These are phyloP conservation scores for Aspergillus aculeatinus DNA, from an alignment of 2,329 filamentous ascomycete genomes.

Conservation along the genomic window DNA sequence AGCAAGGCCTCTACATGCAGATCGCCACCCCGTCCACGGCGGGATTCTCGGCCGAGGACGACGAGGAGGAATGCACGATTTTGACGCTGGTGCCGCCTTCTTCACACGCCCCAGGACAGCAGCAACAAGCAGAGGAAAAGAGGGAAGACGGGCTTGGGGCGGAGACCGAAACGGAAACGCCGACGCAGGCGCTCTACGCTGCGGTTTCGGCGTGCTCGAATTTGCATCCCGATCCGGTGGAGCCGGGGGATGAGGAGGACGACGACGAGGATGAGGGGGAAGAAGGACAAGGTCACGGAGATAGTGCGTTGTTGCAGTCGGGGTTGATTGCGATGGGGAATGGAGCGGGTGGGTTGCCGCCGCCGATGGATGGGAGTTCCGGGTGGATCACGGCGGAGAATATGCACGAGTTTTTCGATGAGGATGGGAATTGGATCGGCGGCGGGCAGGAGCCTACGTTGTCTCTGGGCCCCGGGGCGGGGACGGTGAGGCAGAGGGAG, in stretches of 20 bases:
- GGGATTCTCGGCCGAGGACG: slow-evolving; percentile 31
- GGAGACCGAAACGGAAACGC: slow-evolving; percentile 34
- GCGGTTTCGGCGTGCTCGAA: slow-evolving; percentile 51
- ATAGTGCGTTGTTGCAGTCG: slow-evolving; percentile 32
- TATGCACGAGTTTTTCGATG: slow-evolving; percentile 78
- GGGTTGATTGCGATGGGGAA: slow-evolving; percentile 39
- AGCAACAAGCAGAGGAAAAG: slow-evolving; percentile 8
- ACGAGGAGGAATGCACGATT: slow-evolving; percentile 44
- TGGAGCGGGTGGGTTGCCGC: slow-evolving; percentile 43
- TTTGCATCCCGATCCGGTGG: slow-evolving; percentile 47
- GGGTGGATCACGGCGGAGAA: slow-evolving; percentile 81
- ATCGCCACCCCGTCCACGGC: slow-evolving; percentile 32
- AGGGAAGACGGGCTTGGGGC: too few relatives aligned
- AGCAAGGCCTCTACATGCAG: slow-evolving; percentile 50
- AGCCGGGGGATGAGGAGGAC: slow-evolving; percentile 37
- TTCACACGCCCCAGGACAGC: slow-evolving; percentile 16
- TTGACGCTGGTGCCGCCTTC: slow-evolving; percentile 43
- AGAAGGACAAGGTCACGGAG: background rate
- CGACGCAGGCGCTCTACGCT: slow-evolving; percentile 43
- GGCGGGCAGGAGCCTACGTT: slow-evolving; percentile 42
- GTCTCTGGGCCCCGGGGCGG: slow-evolving; percentile 58
- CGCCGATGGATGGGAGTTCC: slow-evolving; percentile 49
- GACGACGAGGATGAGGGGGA: slow-evolving; percentile 24
- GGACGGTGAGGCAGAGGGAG: slow-evolving; percentile 61
- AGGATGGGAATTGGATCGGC: slow-evolving; percentile 74